Conservation (phyloP, 2,329 filamentous ascomycete genomes). For the Cryphonectria parasitica region DNA sequence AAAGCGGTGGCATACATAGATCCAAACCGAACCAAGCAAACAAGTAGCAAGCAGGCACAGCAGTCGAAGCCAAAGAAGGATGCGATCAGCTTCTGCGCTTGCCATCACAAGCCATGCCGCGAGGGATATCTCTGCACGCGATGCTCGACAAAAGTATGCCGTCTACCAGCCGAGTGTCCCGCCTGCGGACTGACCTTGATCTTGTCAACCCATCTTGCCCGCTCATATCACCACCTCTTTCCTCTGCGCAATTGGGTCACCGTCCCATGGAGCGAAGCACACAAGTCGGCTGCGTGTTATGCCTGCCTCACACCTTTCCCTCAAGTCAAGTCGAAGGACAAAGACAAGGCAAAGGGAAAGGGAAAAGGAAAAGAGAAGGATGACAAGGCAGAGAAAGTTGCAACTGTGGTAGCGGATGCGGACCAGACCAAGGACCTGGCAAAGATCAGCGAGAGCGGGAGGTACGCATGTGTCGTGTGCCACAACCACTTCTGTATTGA, state of each 20-base stretch:
- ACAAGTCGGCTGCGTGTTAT: conserved; percentile 68
- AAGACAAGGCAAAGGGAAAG: conserved; percentile 29
- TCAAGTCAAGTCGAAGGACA: conserved; percentile 34
- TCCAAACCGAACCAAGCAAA: conserved; percentile 9
- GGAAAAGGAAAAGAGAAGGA: conserved; percentile 28
- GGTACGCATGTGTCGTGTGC: conserved; percentile 91
- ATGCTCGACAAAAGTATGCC: conserved; percentile 87
- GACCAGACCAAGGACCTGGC: conserved; percentile 45
- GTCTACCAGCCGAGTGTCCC: conserved; percentile 87
- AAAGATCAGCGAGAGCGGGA: conserved; percentile 79
- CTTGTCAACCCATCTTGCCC: conserved; percentile 86
- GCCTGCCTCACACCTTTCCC: conserved; percentile 79
- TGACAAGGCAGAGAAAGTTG: conserved; percentile 6
- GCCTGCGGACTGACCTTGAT: conserved; percentile 91
- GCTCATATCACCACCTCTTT: conserved; percentile 93
- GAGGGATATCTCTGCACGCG: conserved; percentile 92
- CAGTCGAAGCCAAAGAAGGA: conserved; percentile 55
- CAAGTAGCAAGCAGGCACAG: not conserved
- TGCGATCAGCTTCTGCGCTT: conserved; percentile 80
- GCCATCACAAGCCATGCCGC: conserved; percentile 79
- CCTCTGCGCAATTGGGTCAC: conserved; percentile 89
- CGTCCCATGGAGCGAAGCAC: conserved; percentile 79
- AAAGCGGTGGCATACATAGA: conserved; percentile 44
- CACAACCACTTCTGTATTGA: conserved; percentile 94
- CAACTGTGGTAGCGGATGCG: conserved; percentile 26